Evolutionary conservation across 352 stramenopile species (phyloP).

Genomic region (Pythium volutum): DNA sequence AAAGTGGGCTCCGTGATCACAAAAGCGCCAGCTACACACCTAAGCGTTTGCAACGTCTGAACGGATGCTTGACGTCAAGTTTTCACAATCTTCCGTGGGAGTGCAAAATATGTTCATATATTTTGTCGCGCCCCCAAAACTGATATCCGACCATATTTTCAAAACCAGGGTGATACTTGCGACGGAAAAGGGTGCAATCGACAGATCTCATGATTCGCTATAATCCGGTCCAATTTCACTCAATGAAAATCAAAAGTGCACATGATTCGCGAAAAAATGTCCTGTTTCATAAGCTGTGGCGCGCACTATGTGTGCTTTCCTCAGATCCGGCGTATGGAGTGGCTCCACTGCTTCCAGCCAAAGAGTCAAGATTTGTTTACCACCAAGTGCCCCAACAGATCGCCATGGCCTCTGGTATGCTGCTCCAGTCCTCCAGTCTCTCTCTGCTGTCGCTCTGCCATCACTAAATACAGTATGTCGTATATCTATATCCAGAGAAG

Average conservation of each 20-base stretch:
- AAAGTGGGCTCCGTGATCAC: too few species aligned
- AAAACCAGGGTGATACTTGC: not conserved
- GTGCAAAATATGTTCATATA: too few species aligned
- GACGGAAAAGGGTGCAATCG: slow-evolving; percentile 1
- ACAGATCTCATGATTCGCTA: slow-evolving; percentile 1
- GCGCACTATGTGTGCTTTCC: not conserved
- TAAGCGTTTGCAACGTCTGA: too few species aligned
- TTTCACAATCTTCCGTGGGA: too few species aligned
- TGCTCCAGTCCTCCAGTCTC: not conserved
- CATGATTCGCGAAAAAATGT: not conserved
- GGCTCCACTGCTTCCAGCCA: slow-evolving; percentile 8
- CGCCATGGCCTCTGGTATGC: slow-evolving; percentile 10
- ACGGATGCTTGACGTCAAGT: too few species aligned
- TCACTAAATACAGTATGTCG: not conserved
- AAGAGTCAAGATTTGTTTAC: not conserved
- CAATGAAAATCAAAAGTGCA: not conserved
- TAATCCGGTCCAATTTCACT: slow-evolving; percentile 1
- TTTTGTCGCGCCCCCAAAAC: not conserved
- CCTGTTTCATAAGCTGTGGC: not conserved
- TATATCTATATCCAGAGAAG: slow-evolving; percentile 3
- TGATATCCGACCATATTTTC: not conserved
- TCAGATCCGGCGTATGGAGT: too few species aligned
- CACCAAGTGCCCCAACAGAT: not conserved
- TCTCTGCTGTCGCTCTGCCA: not conserved
- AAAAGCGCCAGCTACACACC: too few species aligned